Evolutionary conservation across 108 stramenopile species (phyloP), one percentile per base, ranked within the genome.

Genomic region (Skeletonema potamos): DNA sequence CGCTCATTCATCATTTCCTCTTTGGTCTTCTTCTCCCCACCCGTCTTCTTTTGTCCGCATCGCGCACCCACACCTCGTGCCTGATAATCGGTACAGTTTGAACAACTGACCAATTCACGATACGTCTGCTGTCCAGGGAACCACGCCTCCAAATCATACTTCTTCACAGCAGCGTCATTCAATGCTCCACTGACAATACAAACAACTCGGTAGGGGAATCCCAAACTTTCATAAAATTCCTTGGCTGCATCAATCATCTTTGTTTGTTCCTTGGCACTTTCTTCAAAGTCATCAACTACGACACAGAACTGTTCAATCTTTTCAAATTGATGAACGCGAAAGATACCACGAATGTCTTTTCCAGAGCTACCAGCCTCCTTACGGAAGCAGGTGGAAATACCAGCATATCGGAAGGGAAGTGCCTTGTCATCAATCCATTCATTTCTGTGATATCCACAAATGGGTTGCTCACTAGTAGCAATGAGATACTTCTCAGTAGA

Each of bases 221-320:
- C 97, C 33, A 99, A 81, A 77, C 83, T 85, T 73, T 98, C 88
- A 70, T 98, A 97, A 79, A 98, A 98, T 67, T 98, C 99, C 86
- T 98, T 93, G 65, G 99, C 98, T 1, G 87, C 89, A 55, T 85
- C 70, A 30, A 90, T 79, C 95, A 96, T 96, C 48, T 86, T 80
- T 54, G 84, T 89, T 68, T 99, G 99, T 83, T 97, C 97, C 67
- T 74, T 87, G 56, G 89, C 67, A 27, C 92, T 94, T 58, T 79
- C 83, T 72, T 98, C 98, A 48, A 98, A 83, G 62, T 97, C 96
- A 71, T 97, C 96, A 51, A 87, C 91, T 33, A 95, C 95, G 54
- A 99, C 81, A 71, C 95, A 96, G 84, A 99, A 99, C 83, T 99
- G 99, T 82, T 99, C 99, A 66, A 99, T 94, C 92, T 99, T 99